These are phyloP conservation scores for Candida insectalens DNA, from an alignment of 805 yeast genomes.

Conservation along the genomic window DNA sequence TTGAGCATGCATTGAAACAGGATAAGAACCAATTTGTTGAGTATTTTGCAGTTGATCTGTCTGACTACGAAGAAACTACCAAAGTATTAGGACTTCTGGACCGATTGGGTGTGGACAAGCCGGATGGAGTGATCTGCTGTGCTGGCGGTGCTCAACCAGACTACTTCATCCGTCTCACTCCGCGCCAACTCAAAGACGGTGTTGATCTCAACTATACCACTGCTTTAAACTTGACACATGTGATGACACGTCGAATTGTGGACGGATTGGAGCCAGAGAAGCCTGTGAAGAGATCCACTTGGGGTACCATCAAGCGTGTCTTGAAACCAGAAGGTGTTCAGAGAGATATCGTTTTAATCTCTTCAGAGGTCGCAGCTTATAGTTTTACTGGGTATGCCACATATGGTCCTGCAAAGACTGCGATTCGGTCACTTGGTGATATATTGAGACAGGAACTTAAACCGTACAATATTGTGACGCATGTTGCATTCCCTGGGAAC, in stretches of 20 bases:
- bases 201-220: slow-evolving; percentile 64
- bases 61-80: slow-evolving; percentile 37
- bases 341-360: slow-evolving; percentile 51
- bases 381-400: slow-evolving; percentile 88
- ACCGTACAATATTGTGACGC: slow-evolving; percentile 58
- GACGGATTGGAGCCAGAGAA: slow-evolving; percentile 5
- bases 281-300: not conserved
- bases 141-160: slow-evolving; percentile 85
- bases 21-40: slow-evolving; percentile 24
- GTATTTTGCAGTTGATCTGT: slow-evolving; percentile 56
- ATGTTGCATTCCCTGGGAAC: slow-evolving; percentile 81
- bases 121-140: slow-evolving; percentile 74
- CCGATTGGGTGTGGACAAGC: slow-evolving; percentile 26
- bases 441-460: slow-evolving; percentile 73
- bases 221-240: slow-evolving; percentile 62
- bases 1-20: slow-evolving; percentile 11
- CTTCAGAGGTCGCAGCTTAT: slow-evolving; percentile 74
- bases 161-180: slow-evolving; percentile 57
- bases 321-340: not conserved
- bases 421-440: slow-evolving; percentile 66
- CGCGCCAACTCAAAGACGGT: slow-evolving; percentile 50
- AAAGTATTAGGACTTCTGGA: slow-evolving; percentile 30
- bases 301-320: not conserved
- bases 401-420: slow-evolving; percentile 85
- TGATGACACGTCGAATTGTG: slow-evolving; percentile 28